Base-by-base conservation (phyloP, 1,284 basidiomycete genomes). In the Puccinia polysora region DNA sequence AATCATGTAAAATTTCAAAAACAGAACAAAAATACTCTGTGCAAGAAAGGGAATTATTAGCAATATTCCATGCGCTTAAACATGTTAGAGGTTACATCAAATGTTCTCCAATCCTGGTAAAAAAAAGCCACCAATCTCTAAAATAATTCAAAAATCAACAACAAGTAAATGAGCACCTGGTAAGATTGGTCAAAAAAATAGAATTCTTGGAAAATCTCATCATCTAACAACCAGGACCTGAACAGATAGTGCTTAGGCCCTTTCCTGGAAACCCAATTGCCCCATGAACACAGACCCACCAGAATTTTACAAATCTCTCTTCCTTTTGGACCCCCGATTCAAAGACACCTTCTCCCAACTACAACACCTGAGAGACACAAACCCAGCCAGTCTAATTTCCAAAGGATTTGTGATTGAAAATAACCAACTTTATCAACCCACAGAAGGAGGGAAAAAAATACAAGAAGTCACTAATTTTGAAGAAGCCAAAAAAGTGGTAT, bases 101-200 rank as follows among this genome's bases (percentile, higher is more conserved):
- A 34, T 40, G 62, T 18, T 64, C 62, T 15, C 62, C 62, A 3
- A 50, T 64, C 6, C 23, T 64, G 4, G 62, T 64, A 18, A 5
- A 45, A 15, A 64, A 20, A 15, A 45, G 50, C 32, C 62, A 64
- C 36, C 25, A 64, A 20, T 64, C 47, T 6, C 28, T 64, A 8
- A 64, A 50, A 50, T 34, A 64, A 18, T 64, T 64, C 30, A 64
- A 64, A 23, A 64, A 43, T n/a, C 62, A 64, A 64, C 2, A n/a
- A 10, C 25, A 64, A 12, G 62, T 64, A 1, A 65, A 49, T 25
- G 6, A n/a, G 1, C n/a, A 5, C n/a, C 32, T 40, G 2, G 49
- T 47, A 1, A 5, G 49, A 7, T 65, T 65, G n/a, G 20, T 65
- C 7, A 36, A 65, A 15, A 28, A 64, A 28, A 50, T 64, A 20